Percentiles rank a stretch among this genome's conserved stretches.
Evolutionary conservation across 768 basidiomycete genomes (phyloP).

Genomic region (Suillus variegatus): DNA sequence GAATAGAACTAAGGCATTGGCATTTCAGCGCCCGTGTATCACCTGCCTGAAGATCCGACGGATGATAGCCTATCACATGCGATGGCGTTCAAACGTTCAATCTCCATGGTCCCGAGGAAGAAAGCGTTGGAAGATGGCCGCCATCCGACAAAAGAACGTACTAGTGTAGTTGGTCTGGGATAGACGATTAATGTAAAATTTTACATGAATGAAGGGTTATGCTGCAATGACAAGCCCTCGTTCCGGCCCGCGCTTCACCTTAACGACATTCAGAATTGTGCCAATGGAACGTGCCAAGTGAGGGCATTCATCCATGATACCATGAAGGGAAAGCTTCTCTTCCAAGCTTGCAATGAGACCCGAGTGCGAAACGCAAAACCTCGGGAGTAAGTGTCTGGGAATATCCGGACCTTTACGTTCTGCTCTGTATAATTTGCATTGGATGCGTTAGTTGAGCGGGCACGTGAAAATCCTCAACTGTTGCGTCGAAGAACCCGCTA

Average conservation of each 20-base stretch:
- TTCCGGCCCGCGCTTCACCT: conserved; percentile 74
- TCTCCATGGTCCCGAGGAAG: conserved; percentile 77
- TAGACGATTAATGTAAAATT: conserved; percentile 28
- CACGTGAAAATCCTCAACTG: conserved; percentile 81
- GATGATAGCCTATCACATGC: conserved; percentile 83
- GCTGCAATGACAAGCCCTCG: conserved; percentile 79
- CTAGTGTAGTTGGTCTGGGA: conserved; percentile 12
- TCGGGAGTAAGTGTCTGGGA: conserved; percentile 65
- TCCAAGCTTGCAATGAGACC: conserved; percentile 68
- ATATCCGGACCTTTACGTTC: conserved; percentile 80
- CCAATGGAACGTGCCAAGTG: conserved; percentile 74
- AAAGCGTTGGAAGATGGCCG: conserved; percentile 79
- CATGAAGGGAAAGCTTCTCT: conserved; percentile 29
- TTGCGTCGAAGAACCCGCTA: conserved; percentile 88
- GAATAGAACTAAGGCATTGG: conserved; percentile 52
- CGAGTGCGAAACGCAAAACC: conserved; percentile 78
- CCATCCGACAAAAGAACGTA: conserved; percentile 50
- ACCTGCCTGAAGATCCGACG: conserved; percentile 82
- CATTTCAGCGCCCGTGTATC: conserved; percentile 80
- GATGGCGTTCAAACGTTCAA: conserved; percentile 74
- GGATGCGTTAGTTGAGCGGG: conserved; percentile 42
- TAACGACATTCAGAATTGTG: conserved; percentile 66
- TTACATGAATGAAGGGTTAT: conserved; percentile 79
- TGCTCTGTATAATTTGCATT: conserved; percentile 51
- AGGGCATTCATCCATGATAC: conserved; percentile 34